Conservation (phyloP, 83 land plant genomes). For the Picea abies region DNA sequence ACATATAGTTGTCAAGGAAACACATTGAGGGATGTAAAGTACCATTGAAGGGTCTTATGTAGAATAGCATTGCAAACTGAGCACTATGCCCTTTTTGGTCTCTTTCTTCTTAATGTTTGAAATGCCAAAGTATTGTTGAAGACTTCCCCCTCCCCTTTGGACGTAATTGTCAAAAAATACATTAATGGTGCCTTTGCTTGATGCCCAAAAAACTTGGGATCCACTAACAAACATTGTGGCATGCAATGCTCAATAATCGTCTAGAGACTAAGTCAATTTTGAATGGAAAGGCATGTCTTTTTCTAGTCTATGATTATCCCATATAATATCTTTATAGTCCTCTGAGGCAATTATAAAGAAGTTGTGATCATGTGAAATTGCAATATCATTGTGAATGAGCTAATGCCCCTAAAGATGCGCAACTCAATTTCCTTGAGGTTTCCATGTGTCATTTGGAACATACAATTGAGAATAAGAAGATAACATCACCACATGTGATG, state of each 20-base stretch:
- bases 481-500: slow-evolving; percentile 30
- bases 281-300: slow-evolving; percentile 94
- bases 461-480: slow-evolving; percentile 44
- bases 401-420: slow-evolving; percentile 98
- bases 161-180: slow-evolving; percentile 84
- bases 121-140: slow-evolving; percentile 85
- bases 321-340: slow-evolving; percentile 90
- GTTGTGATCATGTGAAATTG: slow-evolving; percentile 84
- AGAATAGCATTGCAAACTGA: slow-evolving; percentile 59
- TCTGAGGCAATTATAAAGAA: slow-evolving; percentile 96
- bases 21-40: slow-evolving; percentile 80
- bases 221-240: slow-evolving; percentile 67
- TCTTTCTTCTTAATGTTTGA: slow-evolving; percentile 73
- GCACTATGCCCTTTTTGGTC: slow-evolving; percentile 75
- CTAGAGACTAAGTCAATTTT: slow-evolving; percentile 82
- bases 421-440: slow-evolving; percentile 90
- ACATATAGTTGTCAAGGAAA: no score
- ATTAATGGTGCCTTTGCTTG: slow-evolving; percentile 81
- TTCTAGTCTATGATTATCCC: slow-evolving; percentile 94
- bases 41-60: slow-evolving; percentile 63
- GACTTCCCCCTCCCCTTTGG: slow-evolving; percentile 63
- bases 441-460: slow-evolving; percentile 78
- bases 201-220: slow-evolving; percentile 86
- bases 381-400: slow-evolving; percentile 89
- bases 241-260: slow-evolving; percentile 69